phyloP scores from a whole-genome alignment of 2,329 filamentous ascomycete genomes.

The Paraconiothyrium sp. region DNA sequence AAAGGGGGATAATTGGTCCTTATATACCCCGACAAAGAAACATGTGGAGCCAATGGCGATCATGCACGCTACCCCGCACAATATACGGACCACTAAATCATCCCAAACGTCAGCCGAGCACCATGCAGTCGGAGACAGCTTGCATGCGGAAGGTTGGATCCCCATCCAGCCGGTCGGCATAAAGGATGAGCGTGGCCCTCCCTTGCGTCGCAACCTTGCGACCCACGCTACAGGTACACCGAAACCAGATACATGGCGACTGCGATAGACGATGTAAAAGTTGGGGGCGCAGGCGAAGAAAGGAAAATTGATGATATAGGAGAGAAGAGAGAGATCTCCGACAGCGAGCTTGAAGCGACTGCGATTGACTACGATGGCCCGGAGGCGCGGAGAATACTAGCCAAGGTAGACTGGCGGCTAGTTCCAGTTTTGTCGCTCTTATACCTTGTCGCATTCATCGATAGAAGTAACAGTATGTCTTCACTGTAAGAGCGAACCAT shows the following conservation, averaged over 20 bases:
- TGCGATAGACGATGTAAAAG: constrained; percentile 28
- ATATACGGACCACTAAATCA: constrained; percentile 1
- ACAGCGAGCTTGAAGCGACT: constrained; percentile 39
- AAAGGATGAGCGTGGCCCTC: background rate
- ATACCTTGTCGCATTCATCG: constrained; percentile 49
- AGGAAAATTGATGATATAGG: constrained; percentile 35
- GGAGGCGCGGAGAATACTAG: constrained; percentile 42
- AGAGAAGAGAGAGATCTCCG: constrained; percentile 37
- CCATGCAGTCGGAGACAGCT: constrained; percentile 1
- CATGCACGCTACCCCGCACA: constrained; percentile 12
- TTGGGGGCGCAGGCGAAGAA: constrained; percentile 20
- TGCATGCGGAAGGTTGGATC: constrained; percentile 7
- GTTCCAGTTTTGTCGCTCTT: constrained; percentile 43
- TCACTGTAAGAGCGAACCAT: background rate
- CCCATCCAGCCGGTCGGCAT: background rate
- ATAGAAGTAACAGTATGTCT: constrained; percentile 42
- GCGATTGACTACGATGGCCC: constrained; percentile 34
- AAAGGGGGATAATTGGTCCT: background rate
- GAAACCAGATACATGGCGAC: constrained; percentile 10
- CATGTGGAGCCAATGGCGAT: constrained; percentile 11
- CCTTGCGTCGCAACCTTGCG: background rate
- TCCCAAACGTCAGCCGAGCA: constrained; percentile 9
- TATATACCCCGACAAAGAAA: constrained; percentile 8
- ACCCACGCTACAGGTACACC: background rate
- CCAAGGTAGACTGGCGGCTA: constrained; percentile 46